A percentile compares a stretch with the other conserved stretches of the same genome.
Evolutionary conservation across 2,329 filamentous ascomycete genomes (phyloP).

Genomic region (Fusarium buharicum): DNA sequence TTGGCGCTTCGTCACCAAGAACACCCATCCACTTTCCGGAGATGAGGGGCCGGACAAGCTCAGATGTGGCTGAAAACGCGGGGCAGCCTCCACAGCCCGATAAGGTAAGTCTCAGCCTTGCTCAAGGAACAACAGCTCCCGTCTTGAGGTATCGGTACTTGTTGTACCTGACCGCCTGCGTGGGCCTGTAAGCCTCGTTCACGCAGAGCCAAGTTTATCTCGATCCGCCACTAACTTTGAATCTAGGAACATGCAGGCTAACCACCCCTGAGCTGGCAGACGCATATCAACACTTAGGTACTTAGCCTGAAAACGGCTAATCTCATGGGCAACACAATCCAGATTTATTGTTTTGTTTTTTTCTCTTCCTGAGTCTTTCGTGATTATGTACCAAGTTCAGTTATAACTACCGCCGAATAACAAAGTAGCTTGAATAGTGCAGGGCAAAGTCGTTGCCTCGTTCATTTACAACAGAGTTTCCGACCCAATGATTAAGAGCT

Average conservation of each 20-base stretch:
- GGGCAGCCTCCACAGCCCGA: conserved; percentile 10
- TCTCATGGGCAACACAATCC: conserved; percentile 8
- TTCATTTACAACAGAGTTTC: background rate
- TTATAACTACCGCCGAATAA: conserved; percentile 34
- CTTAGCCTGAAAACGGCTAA: conserved; percentile 3
- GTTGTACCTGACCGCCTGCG: conserved; percentile 7
- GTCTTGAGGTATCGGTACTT: conserved; percentile 27
- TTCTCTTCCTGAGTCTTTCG: conserved; percentile 14
- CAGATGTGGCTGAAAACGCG: conserved; percentile 35
- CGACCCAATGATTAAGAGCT: conserved; percentile 9
- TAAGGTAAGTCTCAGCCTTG: conserved; percentile 14
- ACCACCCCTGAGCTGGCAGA: conserved; percentile 10
- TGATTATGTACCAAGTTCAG: conserved; percentile 40
- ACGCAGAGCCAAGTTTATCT: background rate
- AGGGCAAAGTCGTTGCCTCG: conserved; percentile 27
- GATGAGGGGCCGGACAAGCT: conserved; percentile 26
- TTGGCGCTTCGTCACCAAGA: background rate
- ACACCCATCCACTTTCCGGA: conserved; percentile 15
- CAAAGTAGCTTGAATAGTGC: conserved; percentile 24
- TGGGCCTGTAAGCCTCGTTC: conserved; percentile 1
- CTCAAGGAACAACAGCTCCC: background rate
- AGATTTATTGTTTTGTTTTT: conserved; percentile 1
- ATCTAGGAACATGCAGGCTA: too few relatives aligned
- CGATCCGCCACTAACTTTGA: too few relatives aligned
- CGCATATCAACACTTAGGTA: conserved; percentile 12